Evolutionary conservation across 2,329 filamentous ascomycete species (phyloP), one percentile per base, ranked within the genome.

Genomic region (Colletotrichum sp.): DNA sequence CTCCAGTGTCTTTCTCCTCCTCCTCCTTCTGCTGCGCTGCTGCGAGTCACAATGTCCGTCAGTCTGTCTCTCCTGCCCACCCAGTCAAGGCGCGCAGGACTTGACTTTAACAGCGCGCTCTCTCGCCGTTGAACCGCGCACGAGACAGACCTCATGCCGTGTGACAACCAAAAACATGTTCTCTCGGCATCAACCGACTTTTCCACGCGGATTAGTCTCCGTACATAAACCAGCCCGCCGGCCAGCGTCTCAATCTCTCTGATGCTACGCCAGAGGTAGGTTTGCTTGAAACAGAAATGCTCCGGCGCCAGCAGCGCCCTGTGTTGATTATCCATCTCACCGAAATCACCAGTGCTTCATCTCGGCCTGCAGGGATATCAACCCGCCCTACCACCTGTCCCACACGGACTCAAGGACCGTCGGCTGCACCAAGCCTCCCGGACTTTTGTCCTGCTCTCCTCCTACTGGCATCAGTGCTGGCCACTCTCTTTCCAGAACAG

Each of bases 351-450:
- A 30, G 30, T 63, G 59, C 70, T 52, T 75, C 70, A 73, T 73
- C 64, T 75, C 59, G 43, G 73, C 71, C 70, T 68, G 64, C 73
- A 68, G 57, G 70, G 70, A 71, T 36, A 32, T 65, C 69, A 26
- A 32, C 39, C 6, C 34, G 63, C 21, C 28, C 60, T 73, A 59
- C 64, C n/a, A 48, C 57, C 24, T 65, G 34, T 64, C 43, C 63
- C 70, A 75, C 72, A 39, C 48, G 43, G 57, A 68, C 32, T 68
- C 32, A 34, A 59, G 64, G 59, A 48, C 64, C 70, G 59, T 48
- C 43, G 59, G 64, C 64, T 75, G 70, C 70, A 73, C 59, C 59
- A 69, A 26, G 73, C 73, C 73, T 75, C 34, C 57, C 64, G 43
- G 63, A 21, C 16, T 48, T 4, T 30, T 65, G 12, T 52, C 21